Conservation (phyloP, 208 protist genomes). For the Crithidia fasciculata region DNA sequence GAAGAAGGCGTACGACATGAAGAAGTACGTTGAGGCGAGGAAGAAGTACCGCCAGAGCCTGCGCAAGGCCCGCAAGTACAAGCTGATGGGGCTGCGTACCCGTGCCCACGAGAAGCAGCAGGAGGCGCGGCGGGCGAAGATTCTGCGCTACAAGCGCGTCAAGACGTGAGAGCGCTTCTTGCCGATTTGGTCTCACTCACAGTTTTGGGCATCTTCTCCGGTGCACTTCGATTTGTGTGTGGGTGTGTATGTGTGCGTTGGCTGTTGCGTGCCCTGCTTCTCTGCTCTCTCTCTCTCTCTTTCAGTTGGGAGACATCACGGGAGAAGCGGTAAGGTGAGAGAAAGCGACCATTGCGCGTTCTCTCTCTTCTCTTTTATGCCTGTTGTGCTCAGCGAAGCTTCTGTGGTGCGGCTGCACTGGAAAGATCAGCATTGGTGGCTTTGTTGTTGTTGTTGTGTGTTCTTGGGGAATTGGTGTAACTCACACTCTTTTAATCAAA, state of each 20-base stretch:
- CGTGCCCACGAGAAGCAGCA: slow-evolving; percentile 90
- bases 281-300: slow-evolving; percentile 5
- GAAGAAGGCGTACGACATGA: slow-evolving; percentile 93
- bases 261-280: background rate
- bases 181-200: too few relatives aligned
- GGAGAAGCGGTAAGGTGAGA: too few relatives aligned
- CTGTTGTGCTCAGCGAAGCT: too few relatives aligned
- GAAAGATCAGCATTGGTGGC: too few relatives aligned
- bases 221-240: too few relatives aligned
- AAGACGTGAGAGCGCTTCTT: slow-evolving; percentile 55
- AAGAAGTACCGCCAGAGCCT: slow-evolving; percentile 90
- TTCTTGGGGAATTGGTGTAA: slow-evolving; percentile 1
- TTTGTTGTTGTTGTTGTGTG: background rate
- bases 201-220: too few relatives aligned
- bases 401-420: too few relatives aligned
- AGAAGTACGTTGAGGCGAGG: slow-evolving; percentile 86
- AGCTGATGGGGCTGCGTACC: slow-evolving; percentile 85
- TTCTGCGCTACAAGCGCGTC: slow-evolving; percentile 86
- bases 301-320: background rate
- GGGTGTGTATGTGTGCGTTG: too few relatives aligned
- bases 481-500: background rate
- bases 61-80: slow-evolving; percentile 86
- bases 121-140: slow-evolving; percentile 88
- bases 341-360: too few relatives aligned
- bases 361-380: too few relatives aligned